phyloP scores from a whole-genome alignment of 495 filamentous ascomycete genomes.

The Aspergillus taichungensis region DNA sequence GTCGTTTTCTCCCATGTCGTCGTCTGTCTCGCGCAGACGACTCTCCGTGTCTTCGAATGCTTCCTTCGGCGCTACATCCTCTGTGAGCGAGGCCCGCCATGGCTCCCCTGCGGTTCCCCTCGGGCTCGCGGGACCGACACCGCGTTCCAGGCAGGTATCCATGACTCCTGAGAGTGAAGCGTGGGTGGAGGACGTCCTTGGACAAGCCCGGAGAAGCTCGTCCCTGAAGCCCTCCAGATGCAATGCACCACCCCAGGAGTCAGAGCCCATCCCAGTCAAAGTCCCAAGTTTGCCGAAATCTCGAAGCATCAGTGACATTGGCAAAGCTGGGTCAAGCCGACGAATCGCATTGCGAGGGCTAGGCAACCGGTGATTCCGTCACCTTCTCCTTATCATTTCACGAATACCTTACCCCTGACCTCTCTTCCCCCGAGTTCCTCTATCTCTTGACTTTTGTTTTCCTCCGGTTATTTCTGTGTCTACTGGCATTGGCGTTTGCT shows the following conservation, averaged over 20 bases:
- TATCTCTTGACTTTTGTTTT: not conserved
- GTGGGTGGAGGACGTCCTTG: slow-evolving; percentile 41
- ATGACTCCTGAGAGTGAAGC: slow-evolving; percentile 45
- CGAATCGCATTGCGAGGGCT: slow-evolving; percentile 32
- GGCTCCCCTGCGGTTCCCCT: slow-evolving; percentile 28
- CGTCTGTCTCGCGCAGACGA: slow-evolving; percentile 18
- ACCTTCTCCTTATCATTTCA: not conserved
- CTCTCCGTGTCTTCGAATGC: slow-evolving; percentile 32
- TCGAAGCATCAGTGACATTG: slow-evolving; percentile 35
- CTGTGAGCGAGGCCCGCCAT: slow-evolving; percentile 15
- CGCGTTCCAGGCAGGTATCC: slow-evolving; percentile 32
- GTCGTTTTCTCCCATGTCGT: slow-evolving; percentile 26
- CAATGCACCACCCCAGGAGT: slow-evolving; percentile 7
- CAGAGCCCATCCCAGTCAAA: slow-evolving; percentile 1
- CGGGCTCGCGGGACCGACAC: slow-evolving; percentile 41
- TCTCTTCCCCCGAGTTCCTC: not conserved
- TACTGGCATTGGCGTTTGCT: slow-evolving; percentile 14
- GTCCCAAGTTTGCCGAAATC: slow-evolving; percentile 22
- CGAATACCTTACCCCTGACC: not conserved
- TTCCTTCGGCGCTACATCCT: slow-evolving; percentile 24
- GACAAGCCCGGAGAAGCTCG: slow-evolving; percentile 33
- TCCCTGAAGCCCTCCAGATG: slow-evolving; percentile 20
- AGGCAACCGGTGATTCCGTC: slow-evolving; percentile 12
- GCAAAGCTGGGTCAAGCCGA: slow-evolving; percentile 27
- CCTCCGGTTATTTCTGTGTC: slow-evolving; percentile 2